Base-by-base conservation (phyloP, 1,284 basidiomycete genomes). In the Rhodofomes roseus region DNA sequence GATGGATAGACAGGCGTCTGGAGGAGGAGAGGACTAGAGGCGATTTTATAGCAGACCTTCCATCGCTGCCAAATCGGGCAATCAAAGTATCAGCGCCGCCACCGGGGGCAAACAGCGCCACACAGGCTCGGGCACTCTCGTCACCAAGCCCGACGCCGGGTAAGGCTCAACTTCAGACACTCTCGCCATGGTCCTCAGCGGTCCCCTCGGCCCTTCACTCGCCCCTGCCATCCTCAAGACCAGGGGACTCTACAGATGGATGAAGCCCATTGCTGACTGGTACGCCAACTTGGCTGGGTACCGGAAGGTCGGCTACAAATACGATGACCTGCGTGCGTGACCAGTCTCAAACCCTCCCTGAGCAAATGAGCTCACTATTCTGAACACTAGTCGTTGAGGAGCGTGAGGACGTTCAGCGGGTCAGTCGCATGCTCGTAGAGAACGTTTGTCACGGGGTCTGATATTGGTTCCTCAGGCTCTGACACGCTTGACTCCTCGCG, bases 321-420 rank as follows among this genome's bases (percentile, higher is more conserved):
- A 97, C 77, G 96, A 99, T 74, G 96, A 99, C 82, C 85, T 99
- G 69, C 79, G 90, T 93, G 68, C 73, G 91, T 69, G 44, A 40
- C 62, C 44, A 55, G 23, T 48, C 22, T 20, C 39, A 11, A 23
- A 20, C 29, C 12, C 9, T 18, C 20, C 14, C 22, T 34, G 31
- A 23, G 16, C 37, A 34, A 29, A 16, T 18, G 18, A 23, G 12
- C 40, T 52, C 18, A 58, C 20, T 4, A 37, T 57, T 27, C 18
- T 55, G 31, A 34, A 34, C 57, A 66, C 14, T 63, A 93, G 90
- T 98, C 65, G 79, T 91, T 61, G 95, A 98, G 77, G 96, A 98
- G 79, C 85, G 87, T 62, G 78, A 80, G 22, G 84, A 89, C 64
- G 92, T 97, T 37, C 90, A 97, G 76, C 87, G 92, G 83, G 96